phyloP scores from a whole-genome alignment of 1,284 basidiomycete species.

The Afroboletus lepidellus region DNA sequence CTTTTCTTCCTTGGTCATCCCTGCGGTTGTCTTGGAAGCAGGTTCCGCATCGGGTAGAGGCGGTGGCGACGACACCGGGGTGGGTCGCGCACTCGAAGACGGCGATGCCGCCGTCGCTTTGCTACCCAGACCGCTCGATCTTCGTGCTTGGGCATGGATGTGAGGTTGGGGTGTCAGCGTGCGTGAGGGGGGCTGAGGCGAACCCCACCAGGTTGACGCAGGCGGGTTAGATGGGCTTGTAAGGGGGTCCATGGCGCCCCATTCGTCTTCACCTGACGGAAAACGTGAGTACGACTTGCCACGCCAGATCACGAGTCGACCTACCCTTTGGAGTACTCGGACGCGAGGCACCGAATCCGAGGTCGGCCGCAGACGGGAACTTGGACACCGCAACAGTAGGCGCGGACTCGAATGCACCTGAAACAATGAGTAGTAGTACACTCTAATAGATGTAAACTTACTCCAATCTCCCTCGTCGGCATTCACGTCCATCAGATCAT shows the following conservation, averaged over 20 bases:
- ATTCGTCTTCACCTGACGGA: constrained; percentile 18
- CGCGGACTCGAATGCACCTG: constrained; percentile 84
- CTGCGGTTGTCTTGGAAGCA: constrained; percentile 19
- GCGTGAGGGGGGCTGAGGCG: constrained; percentile 18
- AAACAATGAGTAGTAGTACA: background rate
- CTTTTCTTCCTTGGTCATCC: constrained; percentile 83
- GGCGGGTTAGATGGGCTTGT: constrained; percentile 2
- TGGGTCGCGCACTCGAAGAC: constrained; percentile 22
- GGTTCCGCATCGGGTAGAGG: constrained; percentile 16
- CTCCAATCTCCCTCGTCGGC: constrained; percentile 93
- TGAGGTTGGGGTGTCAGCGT: constrained; percentile 21
- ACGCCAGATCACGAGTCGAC: background rate
- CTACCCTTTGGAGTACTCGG: constrained; percentile 19
- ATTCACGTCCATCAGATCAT: constrained; percentile 87
- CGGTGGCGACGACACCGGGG: constrained; percentile 25
- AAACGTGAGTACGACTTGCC: background rate
- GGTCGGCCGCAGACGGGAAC: constrained; percentile 20
- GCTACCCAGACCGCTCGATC: background rate
- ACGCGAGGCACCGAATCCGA: constrained; percentile 22
- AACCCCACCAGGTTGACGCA: constrained; percentile 16
- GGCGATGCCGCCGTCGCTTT: constrained; percentile 15
- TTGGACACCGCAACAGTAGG: constrained; percentile 36
- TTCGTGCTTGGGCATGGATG: constrained; percentile 9
- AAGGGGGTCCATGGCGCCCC: constrained; percentile 22
- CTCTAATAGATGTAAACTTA: constrained; percentile 34